Conservation (phyloP, 345 rosid species). For the Syzygium jambos region DNA sequence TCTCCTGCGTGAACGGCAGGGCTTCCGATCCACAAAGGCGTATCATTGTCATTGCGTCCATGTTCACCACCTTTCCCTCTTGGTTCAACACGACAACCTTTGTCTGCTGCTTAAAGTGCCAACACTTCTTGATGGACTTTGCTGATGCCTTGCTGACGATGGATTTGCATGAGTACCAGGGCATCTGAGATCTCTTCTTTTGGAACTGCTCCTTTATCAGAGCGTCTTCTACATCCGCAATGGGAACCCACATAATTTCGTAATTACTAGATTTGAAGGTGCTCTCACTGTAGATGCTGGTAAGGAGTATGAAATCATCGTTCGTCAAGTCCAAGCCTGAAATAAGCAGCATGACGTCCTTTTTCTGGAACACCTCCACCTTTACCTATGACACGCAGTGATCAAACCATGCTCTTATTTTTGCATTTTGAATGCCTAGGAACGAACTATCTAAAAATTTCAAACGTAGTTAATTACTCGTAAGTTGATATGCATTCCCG, state of each 20-base stretch:
- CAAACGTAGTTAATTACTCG: neutral
- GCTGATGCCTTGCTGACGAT: neutral
- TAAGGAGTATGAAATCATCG: rapidly evolving
- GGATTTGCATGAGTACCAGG: neutral
- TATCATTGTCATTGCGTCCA: neutral
- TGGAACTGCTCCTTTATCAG: neutral
- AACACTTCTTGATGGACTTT: neutral
- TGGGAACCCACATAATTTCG: neutral
- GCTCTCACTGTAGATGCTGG: neutral
- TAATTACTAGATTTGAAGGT: neutral
- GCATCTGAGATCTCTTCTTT: neutral
- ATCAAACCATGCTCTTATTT: neutral
- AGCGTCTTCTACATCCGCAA: neutral
- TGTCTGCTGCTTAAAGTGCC: neutral
- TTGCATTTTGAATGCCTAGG: neutral
- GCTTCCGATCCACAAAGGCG: neutral
- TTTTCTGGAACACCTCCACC: neutral
- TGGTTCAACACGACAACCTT: neutral
- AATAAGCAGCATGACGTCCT: neutral
- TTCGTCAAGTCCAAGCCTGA: neutral
- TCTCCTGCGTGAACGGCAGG: neutral
- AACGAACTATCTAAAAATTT: too few relatives aligned
- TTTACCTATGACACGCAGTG: neutral
- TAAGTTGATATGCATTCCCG: too few relatives aligned
- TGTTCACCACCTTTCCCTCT: neutral